A percentile compares a stretch with the other conserved stretches of the same genome.
These are phyloP conservation scores for Cryptosporidium tyzzeri DNA, from an alignment of 169 alveolate genomes.

Conservation along the genomic window DNA sequence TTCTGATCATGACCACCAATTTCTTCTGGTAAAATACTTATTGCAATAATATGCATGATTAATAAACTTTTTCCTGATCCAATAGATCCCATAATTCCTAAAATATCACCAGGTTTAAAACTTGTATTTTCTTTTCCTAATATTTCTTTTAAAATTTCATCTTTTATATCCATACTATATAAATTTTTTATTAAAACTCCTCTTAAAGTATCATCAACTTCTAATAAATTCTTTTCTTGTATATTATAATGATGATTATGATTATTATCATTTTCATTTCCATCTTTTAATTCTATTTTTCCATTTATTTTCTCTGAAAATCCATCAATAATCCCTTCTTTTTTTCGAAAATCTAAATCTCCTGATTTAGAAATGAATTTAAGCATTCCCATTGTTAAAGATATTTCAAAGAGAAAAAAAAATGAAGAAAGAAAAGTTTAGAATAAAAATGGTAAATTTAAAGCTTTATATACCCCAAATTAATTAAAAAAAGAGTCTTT, in stretches of 20 bases:
- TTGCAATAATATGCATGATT: slow-evolving; percentile 13
- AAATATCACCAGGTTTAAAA: slow-evolving; percentile 47
- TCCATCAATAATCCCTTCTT: neutral
- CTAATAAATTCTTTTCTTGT: neutral
- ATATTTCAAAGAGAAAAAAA: too few relatives aligned
- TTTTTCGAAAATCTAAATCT: neutral
- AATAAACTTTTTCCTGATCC: slow-evolving; percentile 50
- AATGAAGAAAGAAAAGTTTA: too few relatives aligned
- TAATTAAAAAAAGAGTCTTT: too few relatives aligned
- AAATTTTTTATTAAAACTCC: slow-evolving; percentile 16
- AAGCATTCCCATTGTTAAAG: neutral
- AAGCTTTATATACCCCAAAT: too few relatives aligned
- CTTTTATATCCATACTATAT: slow-evolving; percentile 33
- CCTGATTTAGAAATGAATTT: neutral
- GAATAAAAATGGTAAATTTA: neutral
- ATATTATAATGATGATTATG: neutral
- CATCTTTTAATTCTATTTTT: neutral
- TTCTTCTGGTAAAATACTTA: slow-evolving; percentile 36
- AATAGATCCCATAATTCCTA: slow-evolving; percentile 33
- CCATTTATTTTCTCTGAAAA: neutral
- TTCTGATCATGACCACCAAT: slow-evolving; percentile 28
- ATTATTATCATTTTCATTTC: too few relatives aligned
- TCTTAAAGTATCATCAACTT: slow-evolving; percentile 37
- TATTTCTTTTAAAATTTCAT: slow-evolving; percentile 31
- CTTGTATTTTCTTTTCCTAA: slow-evolving; percentile 16